Conservation (phyloP, 2,329 filamentous ascomycete species). For the Penicillium sumatraense region DNA sequence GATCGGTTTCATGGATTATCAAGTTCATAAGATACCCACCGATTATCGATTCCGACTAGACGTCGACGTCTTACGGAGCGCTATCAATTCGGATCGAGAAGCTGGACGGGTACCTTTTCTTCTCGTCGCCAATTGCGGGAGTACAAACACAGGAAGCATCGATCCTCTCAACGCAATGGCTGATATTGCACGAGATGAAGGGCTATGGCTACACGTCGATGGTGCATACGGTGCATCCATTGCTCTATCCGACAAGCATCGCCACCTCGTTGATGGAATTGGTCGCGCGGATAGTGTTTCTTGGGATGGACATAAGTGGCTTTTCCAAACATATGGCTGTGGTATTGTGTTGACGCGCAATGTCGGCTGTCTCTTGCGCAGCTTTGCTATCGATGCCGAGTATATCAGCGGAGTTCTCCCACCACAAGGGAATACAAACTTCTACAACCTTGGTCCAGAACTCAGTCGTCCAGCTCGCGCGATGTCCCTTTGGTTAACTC, state of each 20-base stretch:
- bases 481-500: slow-evolving; percentile 24
- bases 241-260: slow-evolving; percentile 13
- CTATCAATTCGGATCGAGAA: slow-evolving; percentile 7
- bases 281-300: slow-evolving; percentile 26
- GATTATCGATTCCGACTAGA: slow-evolving; percentile 11
- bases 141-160: slow-evolving; percentile 22
- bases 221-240: slow-evolving; percentile 26
- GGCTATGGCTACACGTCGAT: slow-evolving; percentile 31
- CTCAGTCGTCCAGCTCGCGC: slow-evolving; percentile 22
- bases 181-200: slow-evolving; percentile 8
- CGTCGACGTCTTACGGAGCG: not conserved
- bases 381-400: slow-evolving; percentile 13
- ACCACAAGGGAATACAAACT: slow-evolving; percentile 12
- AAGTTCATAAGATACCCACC: slow-evolving; percentile 15
- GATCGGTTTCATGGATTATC: slow-evolving; percentile 15
- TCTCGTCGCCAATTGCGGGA: slow-evolving; percentile 23
- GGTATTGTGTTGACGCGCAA: slow-evolving; percentile 26
- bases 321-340: slow-evolving; percentile 31
- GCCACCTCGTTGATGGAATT: slow-evolving; percentile 12
- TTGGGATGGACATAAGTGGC: slow-evolving; percentile 33
- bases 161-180: slow-evolving; percentile 22
- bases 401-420: not conserved
- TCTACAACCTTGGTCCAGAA: slow-evolving; percentile 25
- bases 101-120: slow-evolving; percentile 18
- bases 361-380: not conserved